Evolutionary conservation across 805 yeast species (phyloP).

Genomic region (Alloascoidea hylecoeti): DNA sequence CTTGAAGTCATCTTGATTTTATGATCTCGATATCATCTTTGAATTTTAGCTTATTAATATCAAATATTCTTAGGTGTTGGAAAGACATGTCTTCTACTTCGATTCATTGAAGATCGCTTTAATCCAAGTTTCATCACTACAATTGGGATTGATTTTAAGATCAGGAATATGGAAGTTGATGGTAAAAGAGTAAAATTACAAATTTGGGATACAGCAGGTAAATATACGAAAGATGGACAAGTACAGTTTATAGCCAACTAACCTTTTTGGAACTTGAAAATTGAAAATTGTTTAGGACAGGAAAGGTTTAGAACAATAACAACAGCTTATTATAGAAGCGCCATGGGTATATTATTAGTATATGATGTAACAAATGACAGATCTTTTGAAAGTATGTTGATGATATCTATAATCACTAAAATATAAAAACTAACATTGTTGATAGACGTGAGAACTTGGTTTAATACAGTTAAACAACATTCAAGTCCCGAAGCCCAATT

Average conservation of each 20-base stretch:
- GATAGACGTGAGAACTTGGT: constrained; percentile 92
- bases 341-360: constrained; percentile 94
- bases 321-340: constrained; percentile 95
- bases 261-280: background rate
- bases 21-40: no score
- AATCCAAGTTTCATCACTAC: constrained; percentile 95
- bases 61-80: constrained; percentile 17
- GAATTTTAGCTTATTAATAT: background rate
- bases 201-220: constrained; percentile 97
- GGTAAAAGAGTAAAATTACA: constrained; percentile 90
- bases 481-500: constrained; percentile 94
- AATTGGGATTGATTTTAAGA: constrained; percentile 96
- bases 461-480: constrained; percentile 87
- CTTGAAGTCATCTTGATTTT: no score
- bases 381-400: constrained; percentile 74
- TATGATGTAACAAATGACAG: constrained; percentile 97
- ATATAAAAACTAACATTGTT: constrained; percentile 27
- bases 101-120: constrained; percentile 94
- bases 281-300: constrained; percentile 98
- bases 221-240: background rate
- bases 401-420: background rate
- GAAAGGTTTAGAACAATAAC: constrained; percentile 97
- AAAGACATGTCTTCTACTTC: constrained; percentile 64
- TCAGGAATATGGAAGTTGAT: constrained; percentile 87
- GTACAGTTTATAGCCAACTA: background rate